Conservation (phyloP, 352 stramenopile species). For the Plasmopara viticola region DNA sequence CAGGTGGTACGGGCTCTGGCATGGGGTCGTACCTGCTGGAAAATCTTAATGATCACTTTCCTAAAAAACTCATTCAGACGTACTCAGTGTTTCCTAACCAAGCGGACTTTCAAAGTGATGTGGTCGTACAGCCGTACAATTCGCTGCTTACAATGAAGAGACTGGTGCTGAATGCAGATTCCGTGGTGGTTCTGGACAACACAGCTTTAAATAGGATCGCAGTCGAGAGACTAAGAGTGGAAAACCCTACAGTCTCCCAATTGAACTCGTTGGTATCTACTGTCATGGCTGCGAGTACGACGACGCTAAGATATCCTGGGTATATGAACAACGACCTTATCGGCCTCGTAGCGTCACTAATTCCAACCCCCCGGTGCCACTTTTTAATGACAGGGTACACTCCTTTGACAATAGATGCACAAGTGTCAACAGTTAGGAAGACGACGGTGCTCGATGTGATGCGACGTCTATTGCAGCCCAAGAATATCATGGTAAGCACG, state of each 20-base stretch:
- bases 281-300: conserved; percentile 98
- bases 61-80: conserved; percentile 99
- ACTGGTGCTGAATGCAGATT: conserved; percentile 97
- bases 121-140: conserved; percentile 99
- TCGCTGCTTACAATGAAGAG: conserved; percentile 98
- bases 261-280: conserved; percentile 98
- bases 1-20: conserved; percentile 96
- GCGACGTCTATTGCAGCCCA: conserved; percentile 91
- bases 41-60: conserved; percentile 99
- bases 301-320: conserved; percentile 93
- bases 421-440: conserved; percentile 92
- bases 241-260: conserved; percentile 95
- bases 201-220: conserved; percentile 97
- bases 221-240: conserved; percentile 91
- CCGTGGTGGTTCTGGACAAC: conserved; percentile 99
- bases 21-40: conserved; percentile 99
- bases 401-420: conserved; percentile 92
- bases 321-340: conserved; percentile 99
- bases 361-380: conserved; percentile 98
- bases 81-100: conserved; percentile 99
- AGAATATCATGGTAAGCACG: conserved; percentile 99
- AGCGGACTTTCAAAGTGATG: conserved; percentile 89
- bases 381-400: conserved; percentile 99
- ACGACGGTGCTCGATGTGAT: conserved; percentile 99
- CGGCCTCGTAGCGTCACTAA: conserved; percentile 95